Conservation (phyloP, 306 rosid species). For the Vigna angularis region DNA sequence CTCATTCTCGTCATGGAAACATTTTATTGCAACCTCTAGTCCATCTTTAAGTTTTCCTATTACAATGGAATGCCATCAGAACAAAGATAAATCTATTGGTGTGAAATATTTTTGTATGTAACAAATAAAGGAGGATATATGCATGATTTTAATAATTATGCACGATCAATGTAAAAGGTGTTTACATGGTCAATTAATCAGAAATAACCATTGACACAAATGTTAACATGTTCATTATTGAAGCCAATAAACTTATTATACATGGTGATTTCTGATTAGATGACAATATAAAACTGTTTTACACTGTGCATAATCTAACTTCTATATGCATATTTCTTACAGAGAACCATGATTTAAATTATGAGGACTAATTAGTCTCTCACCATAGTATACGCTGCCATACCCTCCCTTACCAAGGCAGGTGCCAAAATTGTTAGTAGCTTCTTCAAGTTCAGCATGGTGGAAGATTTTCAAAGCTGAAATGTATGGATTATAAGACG, state of each 20-base stretch:
- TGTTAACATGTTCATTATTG: too few relatives aligned
- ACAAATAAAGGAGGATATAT: background rate
- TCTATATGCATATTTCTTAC: background rate
- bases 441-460: conserved; percentile 46
- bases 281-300: too few relatives aligned
- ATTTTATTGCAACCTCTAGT: conserved; percentile 63
- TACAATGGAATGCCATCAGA: background rate
- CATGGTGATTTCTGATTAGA: too few relatives aligned
- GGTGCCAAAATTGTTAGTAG: conserved; percentile 51
- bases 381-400: conserved; percentile 67
- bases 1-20: conserved; percentile 50
- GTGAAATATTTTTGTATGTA: too few relatives aligned
- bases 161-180: too few relatives aligned
- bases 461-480: conserved; percentile 40
- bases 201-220: too few relatives aligned
- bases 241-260: too few relatives aligned
- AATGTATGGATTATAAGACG: conserved; percentile 7
- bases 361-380: conserved; percentile 5
- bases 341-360: too few relatives aligned
- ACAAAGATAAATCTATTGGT: background rate
- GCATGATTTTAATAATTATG: background rate
- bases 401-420: conserved; percentile 68
- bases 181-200: too few relatives aligned
- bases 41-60: conserved; percentile 70
- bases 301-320: too few relatives aligned